Percentiles rank a stretch among this genome's conserved stretches.
phyloP scores from a whole-genome alignment of 2,329 filamentous ascomycete species.

The Parascedosporium putredinis region DNA sequence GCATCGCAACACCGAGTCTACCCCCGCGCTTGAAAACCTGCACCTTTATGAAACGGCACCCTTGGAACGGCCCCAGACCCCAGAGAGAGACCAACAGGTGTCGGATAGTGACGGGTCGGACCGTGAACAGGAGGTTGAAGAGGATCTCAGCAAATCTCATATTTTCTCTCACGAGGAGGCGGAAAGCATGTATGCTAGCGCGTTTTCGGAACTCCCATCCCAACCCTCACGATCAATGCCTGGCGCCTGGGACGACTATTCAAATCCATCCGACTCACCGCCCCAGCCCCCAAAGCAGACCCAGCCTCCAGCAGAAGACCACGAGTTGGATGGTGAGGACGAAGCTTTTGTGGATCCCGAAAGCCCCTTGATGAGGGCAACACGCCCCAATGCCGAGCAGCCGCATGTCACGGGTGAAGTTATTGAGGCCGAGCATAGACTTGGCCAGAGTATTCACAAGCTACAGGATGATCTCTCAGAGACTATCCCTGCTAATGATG shows the following conservation, averaged over 20 bases:
- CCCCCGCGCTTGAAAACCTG: background rate
- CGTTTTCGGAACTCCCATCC: slow-evolving; percentile 34
- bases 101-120: slow-evolving; percentile 5
- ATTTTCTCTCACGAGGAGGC: slow-evolving; percentile 72
- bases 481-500: too few species aligned
- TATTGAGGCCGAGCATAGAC: background rate
- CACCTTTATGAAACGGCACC: background rate
- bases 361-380: background rate
- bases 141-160: slow-evolving; percentile 53
- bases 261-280: slow-evolving; percentile 1
- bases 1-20: background rate
- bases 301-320: background rate
- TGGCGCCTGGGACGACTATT: slow-evolving; percentile 36
- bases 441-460: background rate
- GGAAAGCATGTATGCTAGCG: slow-evolving; percentile 80
- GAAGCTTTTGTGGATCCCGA: background rate
- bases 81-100: background rate
- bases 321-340: background rate
- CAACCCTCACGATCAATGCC: slow-evolving; percentile 30
- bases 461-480: too few species aligned
- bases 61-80: background rate
- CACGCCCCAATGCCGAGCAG: background rate
- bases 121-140: slow-evolving; percentile 20
- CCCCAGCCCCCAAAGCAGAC: background rate
- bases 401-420: background rate